Base-by-base conservation (phyloP, 441 rosid species). In the Biscutella laevigata region DNA sequence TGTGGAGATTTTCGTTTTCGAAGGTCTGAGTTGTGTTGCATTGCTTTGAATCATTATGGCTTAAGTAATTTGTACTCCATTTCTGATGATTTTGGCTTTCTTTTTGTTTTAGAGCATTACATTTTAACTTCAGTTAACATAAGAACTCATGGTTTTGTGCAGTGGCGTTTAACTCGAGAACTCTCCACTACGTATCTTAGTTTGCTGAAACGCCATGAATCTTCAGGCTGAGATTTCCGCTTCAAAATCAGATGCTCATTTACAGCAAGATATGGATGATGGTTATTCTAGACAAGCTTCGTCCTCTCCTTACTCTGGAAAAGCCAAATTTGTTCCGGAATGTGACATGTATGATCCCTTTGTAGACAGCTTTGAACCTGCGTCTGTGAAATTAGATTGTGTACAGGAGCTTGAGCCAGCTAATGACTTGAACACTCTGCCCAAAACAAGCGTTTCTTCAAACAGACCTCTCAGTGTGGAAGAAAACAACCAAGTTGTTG, bases 271-370 rank as follows among this genome's bases (percentile, higher is more conserved):
- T 43, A n/a, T 14, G 2, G 46, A 57, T 59, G 70, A 59, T 58
- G 74, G 75, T 59, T 63, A n/a, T n/a, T n/a, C 82, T 24, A 70
- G 62, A 57, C 69, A 63, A 35, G 64, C 72, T 48, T 70, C 64
- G 42, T 64, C 74, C 22, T 68, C 77, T 1, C 74, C 86, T 12
- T 71, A 68, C 69, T 74, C 79, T 22, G 47, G 71, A 38, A 62
- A 47, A 44, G 74, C 63, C 37, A 25, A 67, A 32, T 21, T 46
- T 65, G 55, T 64, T 66, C 62, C 71, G 2, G 66, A 29, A 44
- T 69, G 75, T 29, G 82, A 77, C 57, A 85, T 77, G 70, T 89
- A 86, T 69, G 95, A 89, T 70, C 97, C 97, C 3, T 75, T 86
- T 34, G 70, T 86, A 27, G 97, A 90, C 77, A 81, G 94, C 69